Base-by-base conservation (phyloP, 768 basidiomycete species). In the Serendipita sp. region DNA sequence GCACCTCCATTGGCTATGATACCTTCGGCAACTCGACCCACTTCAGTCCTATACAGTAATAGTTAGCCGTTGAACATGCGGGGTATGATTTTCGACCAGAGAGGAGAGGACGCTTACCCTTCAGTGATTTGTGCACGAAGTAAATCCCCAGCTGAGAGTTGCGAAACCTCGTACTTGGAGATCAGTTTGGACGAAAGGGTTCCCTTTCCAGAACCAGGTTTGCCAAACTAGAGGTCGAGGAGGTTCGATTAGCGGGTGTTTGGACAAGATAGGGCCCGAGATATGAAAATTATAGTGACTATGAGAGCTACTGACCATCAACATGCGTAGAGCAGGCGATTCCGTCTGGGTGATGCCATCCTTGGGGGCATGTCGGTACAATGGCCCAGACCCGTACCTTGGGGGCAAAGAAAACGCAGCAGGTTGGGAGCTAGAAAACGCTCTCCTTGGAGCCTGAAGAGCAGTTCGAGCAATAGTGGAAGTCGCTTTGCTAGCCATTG, bases 121-220 rank as follows among this genome's bases (percentile, higher is more conserved):
- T 88, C 82, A 14, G 79, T 77, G 64, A 96, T 91, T 66, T 96
- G 88, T 66, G 87, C 85, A 65, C 92, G 78, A 67, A 96, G 74
- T 42, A 94, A 14, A 71, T 96, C 92, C 7, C 91, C 92, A 1
- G 88, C 87, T 5, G 88, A 90, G 56, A 94, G 73, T 5, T 83
- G 79, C 44, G 85, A 67, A 61, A 94, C 81, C 69, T 90, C 84
- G 70, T 89, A 92, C 71, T 89, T 88, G 65, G 83, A 79, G 63
- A 88, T 82, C 30, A 95, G 79, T 44, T 85, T 79, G 16, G 80
- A 77, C 1, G 86, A 79, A 43, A 93, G 78, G 0, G 92, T 95
- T 34, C 92, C 92, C 75, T 95, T 74, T 11, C 73, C 73, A 1
- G 68, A 64, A 3, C 74, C 73, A 28, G 53, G 53, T 58, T 58